phyloP scores from a whole-genome alignment of 805 yeast genomes.

The Wickerhamiella occidentalis region DNA sequence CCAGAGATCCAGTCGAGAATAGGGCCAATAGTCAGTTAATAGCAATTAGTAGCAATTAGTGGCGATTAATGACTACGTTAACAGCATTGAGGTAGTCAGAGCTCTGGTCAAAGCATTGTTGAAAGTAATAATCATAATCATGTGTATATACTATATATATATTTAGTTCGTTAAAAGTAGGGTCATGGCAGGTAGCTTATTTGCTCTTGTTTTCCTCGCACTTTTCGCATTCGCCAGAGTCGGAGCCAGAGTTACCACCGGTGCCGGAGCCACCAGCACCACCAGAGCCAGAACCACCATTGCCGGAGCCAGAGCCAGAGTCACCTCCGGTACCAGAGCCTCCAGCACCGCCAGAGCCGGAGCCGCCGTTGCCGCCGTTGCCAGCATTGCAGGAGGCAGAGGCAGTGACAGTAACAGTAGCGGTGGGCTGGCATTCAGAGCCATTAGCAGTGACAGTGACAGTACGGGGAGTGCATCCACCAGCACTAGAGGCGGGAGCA shows the following conservation, averaged over 20 bases:
- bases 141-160: not conserved
- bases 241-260: not conserved
- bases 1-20: too few relatives aligned
- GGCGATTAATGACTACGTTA: too few relatives aligned
- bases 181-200: not conserved
- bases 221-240: not conserved
- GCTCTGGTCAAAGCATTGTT: too few relatives aligned
- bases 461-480: not conserved
- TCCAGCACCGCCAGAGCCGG: not conserved
- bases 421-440: not conserved
- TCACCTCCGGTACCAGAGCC: not conserved
- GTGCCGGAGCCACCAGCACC: not conserved
- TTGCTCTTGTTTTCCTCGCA: conserved; percentile 1
- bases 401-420: not conserved
- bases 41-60: too few relatives aligned
- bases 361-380: conserved; percentile 2
- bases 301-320: not conserved
- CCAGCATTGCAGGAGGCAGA: not conserved
- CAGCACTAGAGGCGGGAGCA: not conserved
- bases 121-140: not conserved
- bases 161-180: not conserved
- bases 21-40: too few relatives aligned
- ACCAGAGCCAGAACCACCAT: not conserved
- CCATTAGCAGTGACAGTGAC: not conserved
- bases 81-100: too few relatives aligned